Evolutionary conservation across 148 eudicot genomes (phyloP).

Genomic region (Rhododendron mucronatum): DNA sequence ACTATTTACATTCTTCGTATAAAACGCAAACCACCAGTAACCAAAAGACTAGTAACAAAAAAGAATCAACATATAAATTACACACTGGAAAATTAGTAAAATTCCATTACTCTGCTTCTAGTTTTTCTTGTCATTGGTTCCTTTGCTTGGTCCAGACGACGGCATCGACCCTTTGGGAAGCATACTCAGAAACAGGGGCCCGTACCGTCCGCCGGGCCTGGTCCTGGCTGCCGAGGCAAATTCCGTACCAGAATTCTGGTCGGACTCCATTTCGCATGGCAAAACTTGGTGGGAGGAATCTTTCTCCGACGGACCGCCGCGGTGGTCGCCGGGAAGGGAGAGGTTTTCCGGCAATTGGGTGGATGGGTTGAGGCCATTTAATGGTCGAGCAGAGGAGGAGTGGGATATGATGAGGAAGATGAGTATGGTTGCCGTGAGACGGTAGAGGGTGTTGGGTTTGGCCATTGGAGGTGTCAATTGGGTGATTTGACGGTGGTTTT

Average conservation of each 20-base stretch:
- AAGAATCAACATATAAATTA: neutral
- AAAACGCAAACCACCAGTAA: neutral
- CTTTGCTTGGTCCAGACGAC: constrained; percentile 17
- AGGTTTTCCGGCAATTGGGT: neutral
- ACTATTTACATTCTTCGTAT: neutral
- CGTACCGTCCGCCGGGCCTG: neutral
- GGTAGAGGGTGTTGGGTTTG: constrained; percentile 4
- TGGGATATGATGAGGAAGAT: constrained; percentile 12
- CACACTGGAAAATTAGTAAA: neutral
- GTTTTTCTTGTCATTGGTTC: constrained; percentile 10
- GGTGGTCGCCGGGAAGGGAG: neutral
- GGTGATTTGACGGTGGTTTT: neutral
- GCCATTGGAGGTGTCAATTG: constrained; percentile 12
- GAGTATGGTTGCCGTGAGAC: neutral
- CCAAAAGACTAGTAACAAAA: neutral
- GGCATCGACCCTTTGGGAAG: constrained; percentile 13
- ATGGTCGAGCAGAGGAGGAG: constrained; percentile 11
- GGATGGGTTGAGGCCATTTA: neutral
- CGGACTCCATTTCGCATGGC: neutral
- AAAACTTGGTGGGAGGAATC: neutral
- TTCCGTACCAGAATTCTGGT: neutral
- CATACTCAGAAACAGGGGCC: constrained; percentile 11
- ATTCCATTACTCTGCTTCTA: neutral
- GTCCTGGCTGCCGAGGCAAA: neutral
- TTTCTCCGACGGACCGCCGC: neutral